Evolutionary conservation across 139 green algal species (phyloP).

Genomic region (Closterium sp.): DNA sequence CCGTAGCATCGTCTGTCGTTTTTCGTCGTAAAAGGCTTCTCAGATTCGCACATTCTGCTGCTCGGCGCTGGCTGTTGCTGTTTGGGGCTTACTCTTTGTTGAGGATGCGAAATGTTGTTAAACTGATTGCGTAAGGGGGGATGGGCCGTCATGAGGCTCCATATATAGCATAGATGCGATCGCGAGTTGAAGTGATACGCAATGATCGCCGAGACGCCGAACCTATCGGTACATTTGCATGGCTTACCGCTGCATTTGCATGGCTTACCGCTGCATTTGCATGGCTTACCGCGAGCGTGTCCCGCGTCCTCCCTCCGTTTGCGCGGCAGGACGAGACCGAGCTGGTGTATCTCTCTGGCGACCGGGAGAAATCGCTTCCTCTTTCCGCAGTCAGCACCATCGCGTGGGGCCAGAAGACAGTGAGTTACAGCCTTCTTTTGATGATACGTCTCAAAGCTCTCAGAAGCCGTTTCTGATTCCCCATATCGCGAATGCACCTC

Average conservation of each 20-base stretch:
- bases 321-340: slow-evolving; percentile 21
- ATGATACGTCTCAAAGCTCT: too few species aligned
- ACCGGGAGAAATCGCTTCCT: slow-evolving; percentile 15
- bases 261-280: too few species aligned
- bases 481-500: too few species aligned
- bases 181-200: not conserved
- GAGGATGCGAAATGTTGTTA: not conserved
- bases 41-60: not conserved
- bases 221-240: too few species aligned
- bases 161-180: not conserved
- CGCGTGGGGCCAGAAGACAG: slow-evolving; percentile 20
- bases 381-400: slow-evolving; percentile 14
- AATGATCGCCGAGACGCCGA: not conserved
- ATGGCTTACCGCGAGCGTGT: not conserved
- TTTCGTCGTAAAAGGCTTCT: not conserved
- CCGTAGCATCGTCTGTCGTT: not conserved
- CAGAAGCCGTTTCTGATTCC: too few species aligned
- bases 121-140: not conserved
- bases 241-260: too few species aligned
- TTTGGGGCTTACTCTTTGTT: not conserved
- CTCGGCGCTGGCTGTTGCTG: not conserved
- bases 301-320: not conserved
- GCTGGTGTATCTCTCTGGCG: slow-evolving; percentile 12
- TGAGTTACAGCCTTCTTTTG: not conserved
- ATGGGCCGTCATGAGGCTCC: not conserved